phyloP scores from a whole-genome alignment of 2,329 filamentous ascomycete genomes.

The Aureobasidium mangrovei region DNA sequence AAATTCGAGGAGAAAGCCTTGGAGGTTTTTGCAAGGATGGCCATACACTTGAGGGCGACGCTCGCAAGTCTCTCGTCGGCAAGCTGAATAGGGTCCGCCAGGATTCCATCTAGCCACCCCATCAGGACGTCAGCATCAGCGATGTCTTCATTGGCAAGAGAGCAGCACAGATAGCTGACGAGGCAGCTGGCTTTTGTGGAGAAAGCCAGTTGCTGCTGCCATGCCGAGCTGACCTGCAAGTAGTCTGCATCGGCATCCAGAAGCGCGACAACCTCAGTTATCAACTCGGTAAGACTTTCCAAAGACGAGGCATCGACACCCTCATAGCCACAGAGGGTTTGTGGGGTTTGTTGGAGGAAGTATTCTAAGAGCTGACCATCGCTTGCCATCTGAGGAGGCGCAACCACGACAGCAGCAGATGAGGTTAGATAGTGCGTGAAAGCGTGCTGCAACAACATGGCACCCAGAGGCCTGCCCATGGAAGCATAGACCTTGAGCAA shows the following conservation, averaged over 20 bases:
- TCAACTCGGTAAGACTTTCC: slow-evolving; percentile 58
- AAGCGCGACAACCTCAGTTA: slow-evolving; percentile 73
- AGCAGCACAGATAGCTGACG: slow-evolving; percentile 77
- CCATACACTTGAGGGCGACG: slow-evolving; percentile 71
- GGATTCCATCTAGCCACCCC: slow-evolving; percentile 74
- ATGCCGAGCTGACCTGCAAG: slow-evolving; percentile 71
- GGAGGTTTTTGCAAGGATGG: slow-evolving; percentile 68
- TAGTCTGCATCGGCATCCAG: slow-evolving; percentile 88
- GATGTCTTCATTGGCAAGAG: slow-evolving; percentile 69
- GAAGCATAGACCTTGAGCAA: slow-evolving; percentile 76
- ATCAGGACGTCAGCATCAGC: slow-evolving; percentile 72
- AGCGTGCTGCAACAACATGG: slow-evolving; percentile 81
- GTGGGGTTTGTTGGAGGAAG: slow-evolving; percentile 11
- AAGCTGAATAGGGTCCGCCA: slow-evolving; percentile 75
- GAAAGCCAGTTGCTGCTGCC: slow-evolving; percentile 79
- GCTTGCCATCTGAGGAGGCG: slow-evolving; percentile 51
- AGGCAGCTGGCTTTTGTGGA: slow-evolving; percentile 77
- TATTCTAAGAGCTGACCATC: slow-evolving; percentile 63
- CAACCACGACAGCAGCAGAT: slow-evolving; percentile 63
- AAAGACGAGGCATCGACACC: slow-evolving; percentile 22
- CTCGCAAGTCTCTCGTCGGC: slow-evolving; percentile 67
- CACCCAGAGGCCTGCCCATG: slow-evolving; percentile 71
- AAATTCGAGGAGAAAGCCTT: slow-evolving; percentile 64
- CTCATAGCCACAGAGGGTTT: neutral
- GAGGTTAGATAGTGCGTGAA: slow-evolving; percentile 80